These are phyloP conservation scores for Westerdykella ornata DNA, from an alignment of 2,329 filamentous ascomycete species.

Conservation along the genomic window DNA sequence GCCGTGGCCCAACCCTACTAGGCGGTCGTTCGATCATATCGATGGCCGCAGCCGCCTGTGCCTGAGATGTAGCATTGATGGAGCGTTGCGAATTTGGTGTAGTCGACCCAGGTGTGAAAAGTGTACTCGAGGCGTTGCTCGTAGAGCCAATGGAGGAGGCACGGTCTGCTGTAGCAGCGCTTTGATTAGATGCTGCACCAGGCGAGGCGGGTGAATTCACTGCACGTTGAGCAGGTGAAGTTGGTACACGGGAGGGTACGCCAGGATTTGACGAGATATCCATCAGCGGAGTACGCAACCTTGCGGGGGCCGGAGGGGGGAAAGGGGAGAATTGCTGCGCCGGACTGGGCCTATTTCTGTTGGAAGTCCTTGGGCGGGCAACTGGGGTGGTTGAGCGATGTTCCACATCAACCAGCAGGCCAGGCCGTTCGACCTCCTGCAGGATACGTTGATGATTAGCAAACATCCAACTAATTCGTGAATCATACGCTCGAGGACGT, in stretches of 20 bases:
- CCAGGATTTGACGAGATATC: slow-evolving; percentile 20
- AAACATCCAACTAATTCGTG: slow-evolving; percentile 39
- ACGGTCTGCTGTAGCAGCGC: slow-evolving; percentile 17
- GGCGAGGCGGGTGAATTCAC: slow-evolving; percentile 19
- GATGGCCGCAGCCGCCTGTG: slow-evolving; percentile 21
- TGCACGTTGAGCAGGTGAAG: slow-evolving; percentile 28
- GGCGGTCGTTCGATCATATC: slow-evolving; percentile 36
- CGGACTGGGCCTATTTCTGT: slow-evolving; percentile 35
- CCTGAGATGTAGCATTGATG: slow-evolving; percentile 23
- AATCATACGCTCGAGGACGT: slow-evolving; percentile 34
- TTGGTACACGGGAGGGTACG: slow-evolving; percentile 17
- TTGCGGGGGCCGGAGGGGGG: slow-evolving; percentile 22
- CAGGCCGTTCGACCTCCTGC: slow-evolving; percentile 28
- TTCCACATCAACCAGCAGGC: slow-evolving; percentile 32
- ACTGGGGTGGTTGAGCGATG: slow-evolving; percentile 36
- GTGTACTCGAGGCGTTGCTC: slow-evolving; percentile 21
- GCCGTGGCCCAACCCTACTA: slow-evolving; percentile 32
- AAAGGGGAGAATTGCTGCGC: slow-evolving; percentile 33
- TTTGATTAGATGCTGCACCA: slow-evolving; percentile 9
- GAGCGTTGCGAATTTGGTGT: slow-evolving; percentile 23
- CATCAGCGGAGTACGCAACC: slow-evolving; percentile 32
- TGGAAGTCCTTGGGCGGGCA: slow-evolving; percentile 35
- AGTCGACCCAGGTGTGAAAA: slow-evolving; percentile 25
- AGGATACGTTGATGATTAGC: slow-evolving; percentile 37
- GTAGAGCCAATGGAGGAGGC: slow-evolving; percentile 24